Base-by-base conservation (phyloP, 108 stramenopile species). In the Cyclostephanos tholiformis region DNA sequence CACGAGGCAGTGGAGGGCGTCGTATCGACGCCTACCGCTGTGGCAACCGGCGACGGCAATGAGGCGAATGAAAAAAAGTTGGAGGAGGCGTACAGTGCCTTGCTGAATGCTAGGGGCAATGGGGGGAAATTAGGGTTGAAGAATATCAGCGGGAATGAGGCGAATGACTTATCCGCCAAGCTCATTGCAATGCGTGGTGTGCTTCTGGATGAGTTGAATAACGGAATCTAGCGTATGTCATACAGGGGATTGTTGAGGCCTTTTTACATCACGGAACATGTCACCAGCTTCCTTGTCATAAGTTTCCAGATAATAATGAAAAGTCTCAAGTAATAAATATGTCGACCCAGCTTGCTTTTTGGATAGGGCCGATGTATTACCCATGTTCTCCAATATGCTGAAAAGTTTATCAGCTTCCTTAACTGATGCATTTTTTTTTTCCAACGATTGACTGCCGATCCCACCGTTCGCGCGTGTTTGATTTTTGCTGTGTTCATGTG, bases 311-410 rank as follows among this genome's bases (percentile, higher is more conserved):
- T n/a, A n/a, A n/a, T n/a, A n/a, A n/a, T n/a, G n/a, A n/a, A n/a
- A n/a, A n/a, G n/a, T n/a, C n/a, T n/a, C n/a, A n/a, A n/a, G n/a
- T n/a, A n/a, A n/a, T n/a, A n/a, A n/a, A n/a, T 96, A 97, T 13
- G 67, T 70, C 13, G 76, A 70, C 51, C 94, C 87, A 11, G 90
- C 72, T 61, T 91, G 79, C 12, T 72, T 66, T 69, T 88, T 88
- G 13, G 97, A 93, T 30, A 98, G 83, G 9, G 98, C 97, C 26
- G 94, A 94, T 41, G 95, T 87, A 84, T 98, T 95, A 39, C 99
- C 99, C 90, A 99, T 95, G 70, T 92, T 85, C 70, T 88, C 77
- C 63, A 97, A 46, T 77, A 95, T 75, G n/a, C 72, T 69, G 2
- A 74, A 60, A 30, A 94, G 79, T 80, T 85, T 82, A 55, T 67